Evolutionary conservation across 208 protist genomes (phyloP).

Genomic region (Acanthamoeba culbertsoni): DNA sequence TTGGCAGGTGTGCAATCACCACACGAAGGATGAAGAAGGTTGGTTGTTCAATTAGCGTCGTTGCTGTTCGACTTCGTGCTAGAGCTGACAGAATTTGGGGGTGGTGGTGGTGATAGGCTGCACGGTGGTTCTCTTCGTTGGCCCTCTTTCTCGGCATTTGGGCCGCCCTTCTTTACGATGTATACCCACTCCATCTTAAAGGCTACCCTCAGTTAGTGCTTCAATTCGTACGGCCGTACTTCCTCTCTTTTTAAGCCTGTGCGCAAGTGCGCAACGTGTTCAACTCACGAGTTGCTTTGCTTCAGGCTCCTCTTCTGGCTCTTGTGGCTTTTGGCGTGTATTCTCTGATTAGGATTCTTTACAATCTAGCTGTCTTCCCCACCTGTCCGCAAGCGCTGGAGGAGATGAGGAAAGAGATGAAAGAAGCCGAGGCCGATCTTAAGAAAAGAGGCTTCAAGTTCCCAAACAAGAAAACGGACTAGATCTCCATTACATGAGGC

Average conservation of each 20-base stretch:
- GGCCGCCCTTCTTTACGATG: neutral
- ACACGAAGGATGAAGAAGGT: too few species aligned
- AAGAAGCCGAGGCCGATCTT: constrained; percentile 30
- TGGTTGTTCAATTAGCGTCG: too few species aligned
- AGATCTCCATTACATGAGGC: too few species aligned
- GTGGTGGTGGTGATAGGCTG: too few species aligned
- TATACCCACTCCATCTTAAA: constrained; percentile 2
- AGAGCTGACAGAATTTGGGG: too few species aligned
- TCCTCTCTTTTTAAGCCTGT: neutral
- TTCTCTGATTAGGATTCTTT: neutral
- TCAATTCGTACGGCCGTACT: neutral
- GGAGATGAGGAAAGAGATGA: constrained; percentile 40
- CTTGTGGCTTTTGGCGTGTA: constrained; percentile 32
- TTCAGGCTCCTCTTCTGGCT: neutral
- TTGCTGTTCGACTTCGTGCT: too few species aligned
- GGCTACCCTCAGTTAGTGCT: neutral
- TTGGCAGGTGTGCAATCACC: too few species aligned
- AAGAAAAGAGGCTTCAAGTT: constrained; percentile 30
- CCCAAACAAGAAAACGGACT: neutral
- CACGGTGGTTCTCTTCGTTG: neutral
- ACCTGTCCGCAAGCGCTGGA: neutral
- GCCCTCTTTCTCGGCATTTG: neutral
- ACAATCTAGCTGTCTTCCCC: constrained; percentile 21
- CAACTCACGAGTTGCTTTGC: neutral
- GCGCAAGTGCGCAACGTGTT: neutral